phyloP scores from a whole-genome alignment of 495 filamentous ascomycete species.

The Hypoxylon trugodes region DNA sequence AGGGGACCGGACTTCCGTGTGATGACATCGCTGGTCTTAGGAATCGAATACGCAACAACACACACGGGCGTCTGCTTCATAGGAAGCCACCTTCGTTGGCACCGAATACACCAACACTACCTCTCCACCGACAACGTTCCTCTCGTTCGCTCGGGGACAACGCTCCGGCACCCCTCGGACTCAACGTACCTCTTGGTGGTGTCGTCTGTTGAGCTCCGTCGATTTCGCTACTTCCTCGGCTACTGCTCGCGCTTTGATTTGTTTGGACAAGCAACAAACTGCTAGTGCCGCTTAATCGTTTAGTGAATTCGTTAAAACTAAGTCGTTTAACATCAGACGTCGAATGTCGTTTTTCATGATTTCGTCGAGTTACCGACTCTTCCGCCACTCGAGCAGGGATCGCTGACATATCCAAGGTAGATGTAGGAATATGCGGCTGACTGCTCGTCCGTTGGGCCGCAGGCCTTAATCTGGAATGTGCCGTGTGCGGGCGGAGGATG shows the following conservation, averaged over 20 bases:
- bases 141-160: conserved; percentile 39
- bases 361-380: conserved; percentile 22
- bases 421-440: conserved; percentile 51
- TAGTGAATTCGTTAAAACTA: conserved; percentile 63
- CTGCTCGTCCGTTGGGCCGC: conserved; percentile 54
- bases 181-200: conserved; percentile 38
- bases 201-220: conserved; percentile 43
- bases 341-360: conserved; percentile 56
- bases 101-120: conserved; percentile 43
- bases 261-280: conserved; percentile 63
- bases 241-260: conserved; percentile 56
- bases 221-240: conserved; percentile 54
- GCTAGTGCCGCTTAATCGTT: conserved; percentile 60
- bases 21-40: conserved; percentile 19
- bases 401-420: conserved; percentile 24
- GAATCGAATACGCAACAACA: conserved; percentile 34
- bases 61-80: conserved; percentile 28
- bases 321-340: conserved; percentile 57
- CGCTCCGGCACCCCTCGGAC: conserved; percentile 28
- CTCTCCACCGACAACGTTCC: conserved; percentile 46
- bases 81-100: conserved; percentile 43
- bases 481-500: conserved; percentile 53
- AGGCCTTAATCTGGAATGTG: conserved; percentile 52
- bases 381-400: conserved; percentile 28
- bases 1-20: conserved; percentile 13